Evolutionary conservation across 1,139 yeast species (phyloP), one percentile per base, ranked within the genome.

Genomic region (Williopsis jadinii): DNA sequence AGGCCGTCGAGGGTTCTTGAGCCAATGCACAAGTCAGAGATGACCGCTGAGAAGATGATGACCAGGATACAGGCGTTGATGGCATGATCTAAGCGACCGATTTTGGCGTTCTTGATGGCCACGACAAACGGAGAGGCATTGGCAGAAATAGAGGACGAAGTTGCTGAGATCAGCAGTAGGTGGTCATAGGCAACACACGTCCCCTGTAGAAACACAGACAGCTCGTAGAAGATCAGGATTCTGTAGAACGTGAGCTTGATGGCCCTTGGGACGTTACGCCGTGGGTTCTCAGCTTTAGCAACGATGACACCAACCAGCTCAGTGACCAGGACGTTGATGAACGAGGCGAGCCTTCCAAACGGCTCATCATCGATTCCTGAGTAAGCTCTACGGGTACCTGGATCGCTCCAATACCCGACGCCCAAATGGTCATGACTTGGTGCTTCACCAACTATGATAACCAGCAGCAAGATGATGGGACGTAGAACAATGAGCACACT

Each of bases 81-180:
- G 40, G 83, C 68, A 53, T 80, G 82, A 47, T 83, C 79, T 49
- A 83, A 64, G 1, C 71, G 82, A 0, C 63, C 64, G 46, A 82
- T 80, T 6, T 77, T 71, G 6, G 88, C 84, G 51, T 77, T 78
- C 52, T 70, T 67, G 48, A 75, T 73, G 29, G 81, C 81, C 49
- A 76, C 74, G 41, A 72, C 80, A 57, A 84, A 84, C 34, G 95
- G 94, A 13, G 92, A 83, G n/a, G 90, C 86, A 43, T 82, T 71
- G 13, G 86, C 86, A 43, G 76, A 70, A 11, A 73, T 70, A 29
- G 75, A 59, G 19, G 74, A 70, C 33, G 49, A 49, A 44, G 54
- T 31, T n/a, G 68, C 66, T 30, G 63, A 64, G 32, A 66, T 55
- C 49, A 80, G 69, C 46, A 67, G 59, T 34, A 77, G 76, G 60